Base-by-base conservation (phyloP, 2,329 filamentous ascomycete genomes). In the Cytospora piceae region DNA sequence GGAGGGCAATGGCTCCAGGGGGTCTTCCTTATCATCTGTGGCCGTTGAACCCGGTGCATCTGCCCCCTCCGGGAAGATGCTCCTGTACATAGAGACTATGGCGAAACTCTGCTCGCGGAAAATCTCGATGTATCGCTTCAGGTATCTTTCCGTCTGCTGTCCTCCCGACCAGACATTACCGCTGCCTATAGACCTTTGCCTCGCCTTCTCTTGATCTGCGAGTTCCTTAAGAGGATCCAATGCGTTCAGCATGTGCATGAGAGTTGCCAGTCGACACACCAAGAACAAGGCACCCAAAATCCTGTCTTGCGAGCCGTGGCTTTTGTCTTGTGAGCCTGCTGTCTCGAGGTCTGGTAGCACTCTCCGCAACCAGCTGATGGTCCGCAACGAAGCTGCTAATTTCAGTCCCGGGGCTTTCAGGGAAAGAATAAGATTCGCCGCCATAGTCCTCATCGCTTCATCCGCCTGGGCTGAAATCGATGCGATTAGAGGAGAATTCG, bases 21-120 rank as follows among this genome's bases (percentile, higher is more conserved):
- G 79, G 70, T 84, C 78, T 5, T 72, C 67, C 42, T 58, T 69
- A 32, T 70, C 69, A 39, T 65, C 27, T 57, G 54, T 31, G 3
- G 54, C 31, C 29, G 61, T 70, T 64, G 46, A 20, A 22, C 42
- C 29, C 22, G 64, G 22, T n/a, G 67, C 59, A 12, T 65, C 8
- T 58, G 56, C 32, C 4, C 87, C 83, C 3, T 85, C 82, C 0
- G 90, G 88, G 73, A 96, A 96, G 63, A 98, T 93, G 72, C 90
- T 95, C 72, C 90, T 92, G 77, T 96, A 97, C 84, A 98, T 93
- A 66, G 93, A 96, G 32, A 98, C 88, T 67, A 98, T 96, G 53
- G 90, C 91, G 76, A 99, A 99, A 74, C 92, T 97, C 77, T 99
- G 95, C 77, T 99, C 95, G 61, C 95, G 90, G 76, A 98, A 98